Evolutionary conservation across 257 asterid species (phyloP).

Genomic region (Plectranthus barbatus): DNA sequence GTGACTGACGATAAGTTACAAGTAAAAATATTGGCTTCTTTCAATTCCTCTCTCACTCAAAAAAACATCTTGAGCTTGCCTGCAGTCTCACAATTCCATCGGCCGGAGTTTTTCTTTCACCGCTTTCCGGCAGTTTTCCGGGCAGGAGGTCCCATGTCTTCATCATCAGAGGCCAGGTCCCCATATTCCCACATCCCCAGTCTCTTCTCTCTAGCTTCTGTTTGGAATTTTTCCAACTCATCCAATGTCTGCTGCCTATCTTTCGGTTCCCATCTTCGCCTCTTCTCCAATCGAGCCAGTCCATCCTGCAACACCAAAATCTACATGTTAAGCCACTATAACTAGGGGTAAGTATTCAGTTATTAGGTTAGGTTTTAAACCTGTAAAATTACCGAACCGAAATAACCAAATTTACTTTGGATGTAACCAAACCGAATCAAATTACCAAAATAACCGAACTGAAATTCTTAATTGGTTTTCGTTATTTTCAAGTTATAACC

Average conservation of each 20-base stretch:
- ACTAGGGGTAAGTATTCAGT: no score
- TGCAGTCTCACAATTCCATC: constrained; percentile 1
- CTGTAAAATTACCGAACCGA: no score
- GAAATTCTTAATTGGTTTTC: no score
- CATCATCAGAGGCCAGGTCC: constrained; percentile 87
- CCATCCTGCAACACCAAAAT: constrained; percentile 61
- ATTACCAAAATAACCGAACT: no score
- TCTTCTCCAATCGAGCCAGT: constrained; percentile 84
- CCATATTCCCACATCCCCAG: constrained; percentile 98
- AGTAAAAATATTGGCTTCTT: background rate
- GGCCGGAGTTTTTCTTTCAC: no score
- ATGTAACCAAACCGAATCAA: no score
- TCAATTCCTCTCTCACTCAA: constrained; percentile 10
- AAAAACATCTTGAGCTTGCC: constrained; percentile 25
- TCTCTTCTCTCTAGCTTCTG: constrained; percentile 64
- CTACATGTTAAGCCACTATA: no score
- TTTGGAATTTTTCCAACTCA: constrained; percentile 68
- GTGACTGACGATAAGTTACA: constrained; percentile 24
- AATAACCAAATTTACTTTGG: no score
- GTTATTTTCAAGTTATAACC: no score
- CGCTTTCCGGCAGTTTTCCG: constrained; percentile 81
- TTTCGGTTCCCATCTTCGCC: constrained; percentile 68
- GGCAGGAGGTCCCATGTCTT: constrained; percentile 52
- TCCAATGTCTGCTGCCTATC: constrained; percentile 57
- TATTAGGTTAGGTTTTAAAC: no score